Evolutionary conservation across 176 grass and related monocot genomes (phyloP), one percentile per base, ranked within the genome.

Genomic region (Calamus simplicifolius): DNA sequence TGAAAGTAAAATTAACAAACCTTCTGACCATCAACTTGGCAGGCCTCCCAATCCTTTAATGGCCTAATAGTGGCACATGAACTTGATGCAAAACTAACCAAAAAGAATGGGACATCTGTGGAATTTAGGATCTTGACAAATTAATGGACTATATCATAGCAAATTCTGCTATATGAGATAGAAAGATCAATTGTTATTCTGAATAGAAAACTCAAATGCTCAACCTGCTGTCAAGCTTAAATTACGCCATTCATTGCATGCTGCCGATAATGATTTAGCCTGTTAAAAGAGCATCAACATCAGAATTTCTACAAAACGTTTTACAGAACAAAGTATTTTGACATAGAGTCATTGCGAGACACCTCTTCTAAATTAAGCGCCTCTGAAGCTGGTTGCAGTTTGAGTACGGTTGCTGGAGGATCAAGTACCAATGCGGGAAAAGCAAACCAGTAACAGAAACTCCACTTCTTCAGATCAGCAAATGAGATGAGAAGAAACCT

Each of bases 391-490:
- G 26, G 18, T 64, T 63, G 76, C 19, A 91, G 43, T 17, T 67
- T 75, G 54, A 85, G 79, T 56, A 97, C 35, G 27, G 69, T 82
- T 25, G 89, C 82, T 61, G 76, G 64, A 31, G 84, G 85, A 73
- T 88, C 67, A 56, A 97, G 80, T 57, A 91, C 63, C 51, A 95
- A 78, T 12, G 92, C 82, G 8, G 92, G 87, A 57, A 97, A 97
- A 23, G 81, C 84, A 50, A 89, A 57, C 72, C 82, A 75, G 62
- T 88, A 85, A 73, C 80, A 68, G 43, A 91, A 67, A 48, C 77
- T 85, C 92, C 92, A 97, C 64, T 91, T 97, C 63, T 97, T 97
- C 57, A 97, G 70, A 75, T 97, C 92, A n/a, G 81, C 83, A 80
- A 77, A 97, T 30, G 92, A 97, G 79, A 80, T 97, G 61, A 88